phyloP scores from a whole-genome alignment of 2,329 filamentous ascomycete genomes.

The Verticillium klebahnii region DNA sequence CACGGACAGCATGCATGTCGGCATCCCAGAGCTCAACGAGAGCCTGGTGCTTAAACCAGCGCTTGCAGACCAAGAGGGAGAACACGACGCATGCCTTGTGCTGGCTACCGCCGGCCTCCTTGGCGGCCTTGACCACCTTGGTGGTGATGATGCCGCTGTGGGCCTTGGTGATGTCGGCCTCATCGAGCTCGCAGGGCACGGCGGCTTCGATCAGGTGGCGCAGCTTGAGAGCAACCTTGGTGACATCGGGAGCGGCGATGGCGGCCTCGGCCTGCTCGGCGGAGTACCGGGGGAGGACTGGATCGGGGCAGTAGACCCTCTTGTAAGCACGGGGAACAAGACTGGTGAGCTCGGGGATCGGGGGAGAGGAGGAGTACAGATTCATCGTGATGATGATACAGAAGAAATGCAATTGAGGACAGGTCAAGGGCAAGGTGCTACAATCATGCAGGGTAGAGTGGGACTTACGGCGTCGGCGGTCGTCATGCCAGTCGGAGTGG shows the following conservation, averaged over 20 bases:
- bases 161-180: conserved; percentile 66
- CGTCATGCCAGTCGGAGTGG: conserved; percentile 33
- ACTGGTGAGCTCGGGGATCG: conserved; percentile 1
- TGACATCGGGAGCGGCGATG: conserved; percentile 74
- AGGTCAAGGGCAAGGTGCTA: too few species aligned
- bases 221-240: conserved; percentile 81
- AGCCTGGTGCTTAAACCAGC: conserved; percentile 77
- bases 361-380: conserved; percentile 7
- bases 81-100: conserved; percentile 78
- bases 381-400: not conserved
- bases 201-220: conserved; percentile 88
- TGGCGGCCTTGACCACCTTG: conserved; percentile 75
- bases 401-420: not conserved
- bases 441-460: not conserved
- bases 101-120: conserved; percentile 72
- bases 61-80: conserved; percentile 67
- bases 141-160: conserved; percentile 83
- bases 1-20: conserved; percentile 73
- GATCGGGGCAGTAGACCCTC: not conserved
- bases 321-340: conserved; percentile 5
- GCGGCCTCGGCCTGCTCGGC: conserved; percentile 58
- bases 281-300: conserved; percentile 63
- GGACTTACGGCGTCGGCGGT: conserved; percentile 37
- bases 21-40: conserved; percentile 86
- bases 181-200: conserved; percentile 84